phyloP scores from a whole-genome alignment of 2,329 filamentous ascomycete genomes.

The Tolypocladium ovalisporum region DNA sequence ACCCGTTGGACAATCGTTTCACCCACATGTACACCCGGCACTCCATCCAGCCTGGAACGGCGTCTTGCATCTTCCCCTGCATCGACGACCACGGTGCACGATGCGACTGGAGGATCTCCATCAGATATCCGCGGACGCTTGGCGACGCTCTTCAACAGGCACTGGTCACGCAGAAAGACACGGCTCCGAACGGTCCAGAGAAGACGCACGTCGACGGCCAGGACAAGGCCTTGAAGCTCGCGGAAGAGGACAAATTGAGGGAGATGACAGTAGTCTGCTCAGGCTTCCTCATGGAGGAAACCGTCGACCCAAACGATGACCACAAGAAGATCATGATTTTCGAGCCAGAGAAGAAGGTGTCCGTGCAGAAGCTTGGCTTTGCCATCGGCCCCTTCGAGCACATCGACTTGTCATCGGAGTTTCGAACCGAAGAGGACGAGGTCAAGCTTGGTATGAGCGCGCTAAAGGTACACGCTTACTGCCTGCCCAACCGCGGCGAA shows the following conservation, averaged over 20 bases:
- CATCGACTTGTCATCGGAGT: conserved; percentile 74
- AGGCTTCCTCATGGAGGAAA: conserved; percentile 77
- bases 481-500: conserved; percentile 69
- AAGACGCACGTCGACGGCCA: conserved; percentile 30
- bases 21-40: conserved; percentile 88
- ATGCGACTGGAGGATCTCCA: conserved; percentile 78
- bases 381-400: conserved; percentile 91
- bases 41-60: conserved; percentile 64
- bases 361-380: conserved; percentile 85
- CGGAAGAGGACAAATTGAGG: conserved; percentile 72
- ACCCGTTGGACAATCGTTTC: conserved; percentile 69
- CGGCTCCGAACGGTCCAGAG: conserved; percentile 15
- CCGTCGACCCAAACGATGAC: conserved; percentile 63
- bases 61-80: conserved; percentile 85
- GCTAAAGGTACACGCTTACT: conserved; percentile 83
- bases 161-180: conserved; percentile 28
- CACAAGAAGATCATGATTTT: conserved; percentile 85
- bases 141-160: conserved; percentile 59
- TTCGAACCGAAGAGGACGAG: conserved; percentile 81
- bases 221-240: conserved; percentile 32
- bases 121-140: conserved; percentile 76
- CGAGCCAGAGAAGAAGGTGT: conserved; percentile 60
- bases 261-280: conserved; percentile 90
- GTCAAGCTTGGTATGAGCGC: conserved; percentile 83
- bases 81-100: conserved; percentile 75